phyloP scores from a whole-genome alignment of 1,284 basidiomycete species.

The Ganoderma leucocontextum region DNA sequence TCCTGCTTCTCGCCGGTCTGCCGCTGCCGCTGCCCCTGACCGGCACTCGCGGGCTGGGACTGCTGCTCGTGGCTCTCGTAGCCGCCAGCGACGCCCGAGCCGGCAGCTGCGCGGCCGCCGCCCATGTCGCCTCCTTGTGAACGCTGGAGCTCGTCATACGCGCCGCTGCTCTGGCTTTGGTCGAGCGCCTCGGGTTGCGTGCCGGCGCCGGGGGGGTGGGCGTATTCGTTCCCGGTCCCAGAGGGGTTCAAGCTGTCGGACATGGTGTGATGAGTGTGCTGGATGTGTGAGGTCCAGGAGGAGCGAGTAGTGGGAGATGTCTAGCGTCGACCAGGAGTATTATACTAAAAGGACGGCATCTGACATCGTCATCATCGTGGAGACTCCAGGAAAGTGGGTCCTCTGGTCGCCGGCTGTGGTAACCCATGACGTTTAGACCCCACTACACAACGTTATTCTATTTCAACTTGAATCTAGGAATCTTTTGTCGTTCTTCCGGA shows the following conservation, averaged over 20 bases:
- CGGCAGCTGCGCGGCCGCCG: conserved; percentile 31
- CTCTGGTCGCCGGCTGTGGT: background rate
- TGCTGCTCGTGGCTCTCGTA: conserved; percentile 20
- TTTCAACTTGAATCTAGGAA: background rate
- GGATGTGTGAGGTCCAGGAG: background rate
- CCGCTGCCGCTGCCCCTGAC: conserved; percentile 1
- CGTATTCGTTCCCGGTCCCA: background rate
- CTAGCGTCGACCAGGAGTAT: background rate
- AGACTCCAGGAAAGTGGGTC: background rate
- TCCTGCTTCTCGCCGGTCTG: conserved; percentile 37
- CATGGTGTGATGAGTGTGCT: background rate
- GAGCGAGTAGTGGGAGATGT: background rate
- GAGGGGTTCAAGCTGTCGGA: conserved; percentile 18
- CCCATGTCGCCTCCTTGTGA: conserved; percentile 29
- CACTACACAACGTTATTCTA: background rate
- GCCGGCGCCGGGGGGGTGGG: background rate
- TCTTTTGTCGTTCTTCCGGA: too few species aligned
- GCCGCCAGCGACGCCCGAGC: conserved; percentile 32
- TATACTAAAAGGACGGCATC: background rate
- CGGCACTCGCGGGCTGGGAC: background rate
- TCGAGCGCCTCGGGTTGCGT: background rate
- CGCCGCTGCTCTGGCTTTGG: conserved; percentile 23
- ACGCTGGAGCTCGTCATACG: conserved; percentile 29
- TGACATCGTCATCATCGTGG: conserved; percentile 5
- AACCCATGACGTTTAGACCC: background rate